phyloP scores from a whole-genome alignment of 768 basidiomycete genomes.

The Psilocybe cyanescens region DNA sequence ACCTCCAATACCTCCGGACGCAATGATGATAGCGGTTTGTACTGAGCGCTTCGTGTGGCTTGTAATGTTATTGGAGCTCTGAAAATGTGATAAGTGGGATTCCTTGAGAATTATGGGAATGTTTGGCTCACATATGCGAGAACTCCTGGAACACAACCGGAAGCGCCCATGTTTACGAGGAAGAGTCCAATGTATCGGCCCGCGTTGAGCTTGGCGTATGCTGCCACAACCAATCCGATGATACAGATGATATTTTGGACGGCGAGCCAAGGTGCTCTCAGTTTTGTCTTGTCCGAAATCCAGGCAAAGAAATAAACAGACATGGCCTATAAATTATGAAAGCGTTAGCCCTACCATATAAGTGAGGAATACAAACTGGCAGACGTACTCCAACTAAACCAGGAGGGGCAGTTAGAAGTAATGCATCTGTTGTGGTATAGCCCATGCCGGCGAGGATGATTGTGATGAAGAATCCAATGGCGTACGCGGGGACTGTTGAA shows the following conservation, averaged over 20 bases:
- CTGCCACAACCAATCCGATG: conserved; percentile 34
- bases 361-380: not conserved
- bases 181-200: conserved; percentile 40
- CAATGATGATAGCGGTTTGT: conserved; percentile 37
- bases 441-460: conserved; percentile 25
- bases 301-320: conserved; percentile 38
- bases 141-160: conserved; percentile 37
- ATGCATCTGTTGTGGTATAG: conserved; percentile 12
- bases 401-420: conserved; percentile 24
- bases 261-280: conserved; percentile 34
- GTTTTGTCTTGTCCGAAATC: conserved; percentile 35
- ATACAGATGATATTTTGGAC: conserved; percentile 34
- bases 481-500: conserved; percentile 22
- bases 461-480: conserved; percentile 23
- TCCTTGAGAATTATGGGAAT: not conserved
- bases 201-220: conserved; percentile 28
- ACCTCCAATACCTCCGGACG: conserved; percentile 41
- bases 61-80: conserved; percentile 41
- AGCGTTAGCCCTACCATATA: not conserved
- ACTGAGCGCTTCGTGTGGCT: conserved; percentile 42
- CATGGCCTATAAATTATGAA: conserved; percentile 27
- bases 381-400: conserved; percentile 21
- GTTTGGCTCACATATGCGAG: conserved; percentile 36
- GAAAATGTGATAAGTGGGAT: not conserved
- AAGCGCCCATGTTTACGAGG: conserved; percentile 34